Percentiles rank a stretch among this genome's conserved stretches.
These are phyloP conservation scores for Penicillium paxilli DNA, from an alignment of 495 filamentous ascomycete genomes.

Conservation along the genomic window DNA sequence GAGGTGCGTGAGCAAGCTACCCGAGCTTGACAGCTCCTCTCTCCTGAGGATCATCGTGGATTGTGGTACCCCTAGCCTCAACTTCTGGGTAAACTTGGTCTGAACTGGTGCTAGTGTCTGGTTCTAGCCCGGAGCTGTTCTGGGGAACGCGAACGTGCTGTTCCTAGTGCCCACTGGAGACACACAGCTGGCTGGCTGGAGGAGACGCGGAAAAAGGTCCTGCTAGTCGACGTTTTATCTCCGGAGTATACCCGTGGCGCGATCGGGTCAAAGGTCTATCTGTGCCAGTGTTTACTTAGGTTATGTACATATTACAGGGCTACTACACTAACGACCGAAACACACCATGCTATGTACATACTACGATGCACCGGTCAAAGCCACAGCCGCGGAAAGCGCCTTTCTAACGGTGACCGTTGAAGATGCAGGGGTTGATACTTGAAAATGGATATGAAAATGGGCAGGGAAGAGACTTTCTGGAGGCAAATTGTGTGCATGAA, in stretches of 20 bases:
- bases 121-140: not conserved
- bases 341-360: too few relatives aligned
- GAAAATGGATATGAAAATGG: too few relatives aligned
- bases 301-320: not conserved
- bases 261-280: not conserved
- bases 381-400: constrained; percentile 29
- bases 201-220: too few relatives aligned
- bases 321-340: too few relatives aligned
- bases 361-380: not conserved
- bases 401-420: constrained; percentile 10
- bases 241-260: not conserved
- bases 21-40: not conserved
- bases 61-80: too few relatives aligned
- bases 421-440: not conserved
- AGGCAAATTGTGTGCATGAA: too few relatives aligned
- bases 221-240: too few relatives aligned
- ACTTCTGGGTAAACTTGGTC: too few relatives aligned
- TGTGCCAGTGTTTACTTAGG: not conserved
- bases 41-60: constrained; percentile 1
- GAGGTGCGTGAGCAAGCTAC: not conserved
- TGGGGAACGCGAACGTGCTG: not conserved
- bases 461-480: too few relatives aligned
- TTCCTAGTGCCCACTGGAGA: not conserved
- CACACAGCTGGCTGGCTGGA: too few relatives aligned
- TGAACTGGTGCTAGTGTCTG: not conserved